Conservation (phyloP, 257 asterid genomes). For the Fraxinus cuspidata region DNA sequence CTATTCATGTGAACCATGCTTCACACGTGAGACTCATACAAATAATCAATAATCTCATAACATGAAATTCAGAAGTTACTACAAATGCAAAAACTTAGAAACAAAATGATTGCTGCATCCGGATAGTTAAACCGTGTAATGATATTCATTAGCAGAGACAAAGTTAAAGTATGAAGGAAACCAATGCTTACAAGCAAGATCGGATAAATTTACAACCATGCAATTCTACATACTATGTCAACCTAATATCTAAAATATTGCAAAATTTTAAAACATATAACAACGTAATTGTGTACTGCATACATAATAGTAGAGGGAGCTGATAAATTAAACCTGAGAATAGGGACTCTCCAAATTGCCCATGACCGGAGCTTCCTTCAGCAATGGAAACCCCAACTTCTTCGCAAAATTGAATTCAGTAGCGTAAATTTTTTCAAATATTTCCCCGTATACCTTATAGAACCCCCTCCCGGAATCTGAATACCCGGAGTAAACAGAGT, state of each 20-base stretch:
- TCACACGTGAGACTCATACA: background rate
- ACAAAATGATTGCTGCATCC: background rate
- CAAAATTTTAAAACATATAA: background rate
- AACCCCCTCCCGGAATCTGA: conserved; percentile 82
- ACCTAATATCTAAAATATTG: background rate
- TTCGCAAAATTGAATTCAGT: conserved; percentile 64
- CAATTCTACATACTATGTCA: background rate
- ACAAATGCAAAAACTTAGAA: background rate
- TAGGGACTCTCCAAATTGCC: conserved; percentile 84
- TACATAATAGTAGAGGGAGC: background rate
- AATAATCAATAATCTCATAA: background rate
- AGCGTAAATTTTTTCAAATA: conserved; percentile 68
- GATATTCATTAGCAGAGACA: background rate
- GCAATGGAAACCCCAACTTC: conserved; percentile 61
- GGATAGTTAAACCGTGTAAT: background rate
- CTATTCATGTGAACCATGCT: background rate
- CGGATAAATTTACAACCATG: background rate
- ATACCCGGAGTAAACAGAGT: conserved; percentile 79
- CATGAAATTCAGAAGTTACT: background rate
- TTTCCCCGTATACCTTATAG: conserved; percentile 76
- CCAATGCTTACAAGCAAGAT: background rate
- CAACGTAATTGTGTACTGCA: background rate
- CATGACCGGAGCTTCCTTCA: conserved; percentile 85
- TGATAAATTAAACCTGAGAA: conserved; percentile 52
- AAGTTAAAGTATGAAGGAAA: background rate